Evolutionary conservation across 2,329 filamentous ascomycete genomes (phyloP).

Genomic region (Phialemoniopsis sp.): DNA sequence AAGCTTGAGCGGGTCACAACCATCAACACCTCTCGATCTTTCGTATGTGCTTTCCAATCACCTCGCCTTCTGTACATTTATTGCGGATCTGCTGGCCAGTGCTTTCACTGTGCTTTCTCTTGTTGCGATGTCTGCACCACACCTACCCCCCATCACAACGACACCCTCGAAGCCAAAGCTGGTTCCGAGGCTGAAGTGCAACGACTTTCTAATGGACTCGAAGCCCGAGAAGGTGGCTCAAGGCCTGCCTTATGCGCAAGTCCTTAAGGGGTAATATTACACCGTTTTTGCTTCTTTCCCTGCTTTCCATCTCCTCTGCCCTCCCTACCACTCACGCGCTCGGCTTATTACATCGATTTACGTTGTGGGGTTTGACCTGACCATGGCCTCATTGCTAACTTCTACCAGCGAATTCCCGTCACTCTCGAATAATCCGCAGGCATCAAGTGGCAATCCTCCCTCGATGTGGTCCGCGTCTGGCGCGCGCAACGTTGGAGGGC

Average conservation of each 20-base stretch:
- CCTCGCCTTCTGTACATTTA: neutral
- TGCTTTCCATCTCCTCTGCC: neutral
- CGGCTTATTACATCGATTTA: no score
- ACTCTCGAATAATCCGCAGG: constrained; percentile 56
- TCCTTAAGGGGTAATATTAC: constrained; percentile 6
- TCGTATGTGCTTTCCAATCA: constrained; percentile 48
- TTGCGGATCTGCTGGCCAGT: constrained; percentile 1
- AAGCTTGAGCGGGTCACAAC: constrained; percentile 59
- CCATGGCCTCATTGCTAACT: constrained; percentile 9
- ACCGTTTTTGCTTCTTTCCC: neutral
- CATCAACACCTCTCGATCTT: constrained; percentile 57
- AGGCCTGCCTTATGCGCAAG: constrained; percentile 10
- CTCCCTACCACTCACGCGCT: neutral
- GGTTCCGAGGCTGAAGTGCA: constrained; percentile 2
- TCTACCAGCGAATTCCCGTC: constrained; percentile 59
- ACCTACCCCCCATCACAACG: neutral
- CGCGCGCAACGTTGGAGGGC: constrained; percentile 42
- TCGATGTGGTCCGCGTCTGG: constrained; percentile 52
- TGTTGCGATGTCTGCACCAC: neutral
- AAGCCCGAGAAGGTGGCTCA: neutral
- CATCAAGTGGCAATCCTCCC: constrained; percentile 41
- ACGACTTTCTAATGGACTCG: neutral
- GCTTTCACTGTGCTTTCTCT: neutral
- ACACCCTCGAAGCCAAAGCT: neutral
- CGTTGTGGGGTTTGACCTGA: no score